Base-by-base conservation (phyloP, 192 early-diverging fungal genomes). In the Chytriomyces confervae region DNA sequence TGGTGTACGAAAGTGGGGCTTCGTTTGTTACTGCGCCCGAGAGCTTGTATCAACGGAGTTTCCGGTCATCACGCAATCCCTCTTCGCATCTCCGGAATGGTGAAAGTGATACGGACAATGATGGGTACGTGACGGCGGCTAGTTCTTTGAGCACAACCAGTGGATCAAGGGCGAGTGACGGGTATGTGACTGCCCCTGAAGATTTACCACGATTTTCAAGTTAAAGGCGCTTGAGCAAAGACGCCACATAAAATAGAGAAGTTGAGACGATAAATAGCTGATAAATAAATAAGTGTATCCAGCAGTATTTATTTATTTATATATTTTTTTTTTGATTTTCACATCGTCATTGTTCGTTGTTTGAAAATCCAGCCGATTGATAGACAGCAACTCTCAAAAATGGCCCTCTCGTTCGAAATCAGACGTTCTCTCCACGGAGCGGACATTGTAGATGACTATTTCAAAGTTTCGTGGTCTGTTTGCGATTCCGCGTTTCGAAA, bases 401-500 rank as follows among this genome's bases (percentile, higher is more conserved):
- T 78, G 77, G 77, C 77, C 29, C 1, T 69, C 13, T 23, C 61
- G 29, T 78, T 70, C 51, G 57, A 24, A 23, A 68, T 36, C 8
- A 10, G 69, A 18, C 23, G 60, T 10, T 57, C 69, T 51, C 66
- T 51, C 10, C n/a, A 66, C 51, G 66, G 57, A 7, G 13, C 67
- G 6, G 67, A 70, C 61, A 24, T 78, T 20, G 48, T 71, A 6
- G 77, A 69, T 29, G 77, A 71, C 36, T 71, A 61, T 36, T 78
- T 78, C 68, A 9, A 60, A 23, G 11, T 9, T 9, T 57, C 67
- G 57, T 48, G 69, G 69, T 78, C 6, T 13, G 60, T 71, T 57
- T 29, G 24, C 13, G 11, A 23, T 65, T 43, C 63, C 63, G 11
- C 5, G 3, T 1, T 20, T 65, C 16, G 24, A 20, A n/a, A 20